Base-by-base conservation (phyloP, 2,329 filamentous ascomycete genomes). In the Ilyonectria sp. region DNA sequence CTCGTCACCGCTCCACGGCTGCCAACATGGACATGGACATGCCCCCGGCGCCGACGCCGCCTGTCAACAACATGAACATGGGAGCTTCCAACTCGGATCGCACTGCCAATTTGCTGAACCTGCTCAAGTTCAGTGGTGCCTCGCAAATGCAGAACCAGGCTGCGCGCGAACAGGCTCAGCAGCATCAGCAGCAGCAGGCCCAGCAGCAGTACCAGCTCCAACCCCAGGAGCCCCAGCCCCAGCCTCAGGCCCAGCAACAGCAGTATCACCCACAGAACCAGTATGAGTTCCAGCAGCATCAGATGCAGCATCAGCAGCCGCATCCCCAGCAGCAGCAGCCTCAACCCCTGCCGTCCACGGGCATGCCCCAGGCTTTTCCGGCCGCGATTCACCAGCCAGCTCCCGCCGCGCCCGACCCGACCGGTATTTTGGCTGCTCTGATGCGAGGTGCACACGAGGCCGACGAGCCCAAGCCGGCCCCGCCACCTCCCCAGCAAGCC, bases 391-490 rank as follows among this genome's bases (percentile, higher is more conserved):
- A 90, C 65, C 87, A 88, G 63, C 88, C 88, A 2, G 87, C 88
- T 10, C 88, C 88, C 1, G 81, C 85, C 31, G 82, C 84, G 49
- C 86, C 86, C 59, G 88, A 90, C 68, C 88, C 88, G 26, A 84
- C 84, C 50, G 88, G 88, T 62, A 80, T 90, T 69, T 83, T 90
- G 60, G 88, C 88, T 63, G 88, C 87, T 64, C 83, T 90, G 78
- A 90, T 90, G 85, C 85, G 87, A 77, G 88, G 88, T 67, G 83
- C 83, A 63, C 78, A 85, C 70, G 86, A 88, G 67, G 79, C 82
- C 33, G 86, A 89, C 46, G 80, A 82, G 63, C 69, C 81, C 8
- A 79, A 78, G 67, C 74, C 74, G 44, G 54, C 68, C 40, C 68
- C 63, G 46, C 75, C 31, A 47, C 74, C 46, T 17, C 76, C 71